Conservation (phyloP, 1,284 basidiomycete genomes). For the Cutaneotrichosporon mucoides region DNA sequence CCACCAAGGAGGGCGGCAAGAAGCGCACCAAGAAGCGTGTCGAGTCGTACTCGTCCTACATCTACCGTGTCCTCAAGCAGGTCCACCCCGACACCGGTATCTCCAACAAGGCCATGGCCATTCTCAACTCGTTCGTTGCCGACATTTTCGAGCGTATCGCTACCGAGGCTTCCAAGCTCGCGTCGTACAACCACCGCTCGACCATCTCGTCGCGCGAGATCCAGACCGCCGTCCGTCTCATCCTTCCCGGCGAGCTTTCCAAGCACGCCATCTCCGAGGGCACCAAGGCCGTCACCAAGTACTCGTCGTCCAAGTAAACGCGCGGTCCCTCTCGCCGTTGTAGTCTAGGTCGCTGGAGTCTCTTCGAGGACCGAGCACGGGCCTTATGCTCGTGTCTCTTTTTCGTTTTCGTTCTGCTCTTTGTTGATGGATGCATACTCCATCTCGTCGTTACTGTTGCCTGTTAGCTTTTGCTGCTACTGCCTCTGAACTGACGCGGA, state of each 20-base stretch:
- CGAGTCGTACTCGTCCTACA: slow-evolving; percentile 90
- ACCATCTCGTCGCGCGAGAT: slow-evolving; percentile 93
- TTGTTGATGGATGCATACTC: slow-evolving; percentile 14
- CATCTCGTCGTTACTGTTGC: background rate
- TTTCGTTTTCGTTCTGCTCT: slow-evolving; percentile 18
- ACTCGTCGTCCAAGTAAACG: slow-evolving; percentile 51
- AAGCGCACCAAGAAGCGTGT: slow-evolving; percentile 81
- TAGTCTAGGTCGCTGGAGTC: background rate
- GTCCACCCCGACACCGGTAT: slow-evolving; percentile 97
- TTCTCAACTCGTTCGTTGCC: slow-evolving; percentile 88
- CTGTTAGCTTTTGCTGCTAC: background rate
- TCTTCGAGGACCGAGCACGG: slow-evolving; percentile 5
- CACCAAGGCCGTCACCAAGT: slow-evolving; percentile 56
- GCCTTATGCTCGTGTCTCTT: slow-evolving; percentile 3
- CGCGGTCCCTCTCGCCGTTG: background rate
- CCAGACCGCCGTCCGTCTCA: slow-evolving; percentile 84
- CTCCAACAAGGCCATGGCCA: slow-evolving; percentile 90
- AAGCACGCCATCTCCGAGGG: slow-evolving; percentile 86
- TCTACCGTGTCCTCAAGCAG: slow-evolving; percentile 68
- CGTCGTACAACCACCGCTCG: slow-evolving; percentile 87
- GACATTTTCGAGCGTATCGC: slow-evolving; percentile 94
- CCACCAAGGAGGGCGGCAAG: slow-evolving; percentile 18
- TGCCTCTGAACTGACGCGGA: background rate
- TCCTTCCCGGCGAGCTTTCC: slow-evolving; percentile 76
- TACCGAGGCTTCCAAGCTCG: slow-evolving; percentile 85